Conservation (phyloP, 805 yeast species). For the Zygotorulaspora chibaensis region DNA sequence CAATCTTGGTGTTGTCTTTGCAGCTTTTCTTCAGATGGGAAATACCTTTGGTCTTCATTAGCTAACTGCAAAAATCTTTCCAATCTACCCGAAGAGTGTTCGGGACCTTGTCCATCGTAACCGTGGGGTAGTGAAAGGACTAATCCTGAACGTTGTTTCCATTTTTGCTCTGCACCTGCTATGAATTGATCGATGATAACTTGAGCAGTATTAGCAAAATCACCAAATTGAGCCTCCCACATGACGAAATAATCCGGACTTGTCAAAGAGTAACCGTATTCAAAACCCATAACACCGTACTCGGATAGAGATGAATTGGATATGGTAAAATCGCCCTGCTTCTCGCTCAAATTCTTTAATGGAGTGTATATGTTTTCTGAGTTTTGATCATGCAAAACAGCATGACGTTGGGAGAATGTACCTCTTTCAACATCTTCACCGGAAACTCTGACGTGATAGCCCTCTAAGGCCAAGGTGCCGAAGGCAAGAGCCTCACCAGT, state of each 20-base stretch:
- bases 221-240: conserved; percentile 99
- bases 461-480: conserved; percentile 88
- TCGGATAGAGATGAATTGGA: conserved; percentile 95
- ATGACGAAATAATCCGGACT: conserved; percentile 94
- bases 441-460: conserved; percentile 92
- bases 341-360: conserved; percentile 68
- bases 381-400: conserved; percentile 93
- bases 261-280: conserved; percentile 96
- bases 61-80: conserved; percentile 95
- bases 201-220: conserved; percentile 98
- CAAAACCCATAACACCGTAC: conserved; percentile 99
- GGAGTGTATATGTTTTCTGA: conserved; percentile 83
- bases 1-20: conserved; percentile 98
- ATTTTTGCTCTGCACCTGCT: conserved; percentile 94
- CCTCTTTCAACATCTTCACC: conserved; percentile 99
- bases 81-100: conserved; percentile 95
- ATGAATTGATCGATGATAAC: conserved; percentile 95
- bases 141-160: conserved; percentile 98
- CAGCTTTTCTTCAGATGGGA: conserved; percentile 86
- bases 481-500: conserved; percentile 99
- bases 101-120: conserved; percentile 99
- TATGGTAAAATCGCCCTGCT: conserved; percentile 82
- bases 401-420: conserved; percentile 99
- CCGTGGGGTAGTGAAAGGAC: conserved; percentile 97
- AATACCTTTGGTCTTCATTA: conserved; percentile 90